Evolutionary conservation across 23 red algal genomes (phyloP).

Genomic region (Cyanidiococcus yangmingshanensis): DNA sequence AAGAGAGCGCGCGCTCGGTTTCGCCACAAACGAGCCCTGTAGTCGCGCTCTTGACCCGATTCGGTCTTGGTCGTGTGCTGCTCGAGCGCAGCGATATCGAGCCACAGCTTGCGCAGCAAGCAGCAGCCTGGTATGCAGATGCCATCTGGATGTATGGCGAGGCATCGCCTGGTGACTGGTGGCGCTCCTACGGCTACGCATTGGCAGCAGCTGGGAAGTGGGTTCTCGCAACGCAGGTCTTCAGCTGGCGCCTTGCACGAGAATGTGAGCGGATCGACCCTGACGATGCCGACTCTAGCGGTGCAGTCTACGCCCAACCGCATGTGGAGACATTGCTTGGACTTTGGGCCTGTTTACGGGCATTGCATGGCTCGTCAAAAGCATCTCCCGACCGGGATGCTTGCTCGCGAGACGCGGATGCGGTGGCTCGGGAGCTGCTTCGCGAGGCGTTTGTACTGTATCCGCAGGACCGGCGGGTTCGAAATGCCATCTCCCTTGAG

Average conservation of each 20-base stretch:
- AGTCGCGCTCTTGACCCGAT: neutral
- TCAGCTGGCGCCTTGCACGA: neutral
- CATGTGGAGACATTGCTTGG: neutral
- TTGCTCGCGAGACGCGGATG: no score
- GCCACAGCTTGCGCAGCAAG: neutral
- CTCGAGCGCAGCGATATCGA: neutral
- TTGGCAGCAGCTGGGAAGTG: neutral
- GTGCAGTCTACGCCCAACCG: neutral
- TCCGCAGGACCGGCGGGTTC: neutral
- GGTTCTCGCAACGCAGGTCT: neutral
- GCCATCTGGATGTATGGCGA: constrained; percentile 9
- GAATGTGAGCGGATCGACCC: neutral
- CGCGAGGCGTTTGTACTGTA: constrained; percentile 16
- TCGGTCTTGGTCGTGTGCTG: neutral
- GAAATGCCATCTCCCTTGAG: neutral
- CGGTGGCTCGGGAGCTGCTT: constrained; percentile 1
- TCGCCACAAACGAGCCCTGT: neutral
- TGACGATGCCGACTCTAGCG: neutral
- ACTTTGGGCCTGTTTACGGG: neutral
- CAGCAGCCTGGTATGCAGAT: constrained; percentile 2
- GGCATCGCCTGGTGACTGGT: neutral
- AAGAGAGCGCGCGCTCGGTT: neutral
- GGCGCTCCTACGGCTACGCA: constrained; percentile 9
- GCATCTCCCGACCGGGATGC: neutral
- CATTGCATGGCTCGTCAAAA: neutral